phyloP scores from a whole-genome alignment of 371 early-diverging fungal genomes.

The Mucor irregularis region DNA sequence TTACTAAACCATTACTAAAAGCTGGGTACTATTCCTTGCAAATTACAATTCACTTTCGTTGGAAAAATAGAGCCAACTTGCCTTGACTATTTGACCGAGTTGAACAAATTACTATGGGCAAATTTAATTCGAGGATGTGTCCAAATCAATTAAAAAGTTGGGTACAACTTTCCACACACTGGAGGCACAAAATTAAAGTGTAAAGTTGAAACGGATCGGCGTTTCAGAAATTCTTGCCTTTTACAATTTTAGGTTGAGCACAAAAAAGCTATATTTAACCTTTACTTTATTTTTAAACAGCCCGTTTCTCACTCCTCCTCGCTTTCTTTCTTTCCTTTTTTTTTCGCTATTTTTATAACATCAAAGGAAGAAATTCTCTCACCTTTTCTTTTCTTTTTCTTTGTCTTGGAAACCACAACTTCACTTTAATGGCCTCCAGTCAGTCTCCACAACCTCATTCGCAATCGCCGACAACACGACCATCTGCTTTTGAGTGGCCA shows the following conservation, averaged over 20 bases:
- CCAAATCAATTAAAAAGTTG: too few species aligned
- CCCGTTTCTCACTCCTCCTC: too few species aligned
- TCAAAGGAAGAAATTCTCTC: neutral
- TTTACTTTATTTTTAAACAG: neutral
- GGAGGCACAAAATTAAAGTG: too few species aligned
- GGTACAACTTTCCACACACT: too few species aligned
- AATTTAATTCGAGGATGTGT: too few species aligned
- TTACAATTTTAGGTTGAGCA: neutral
- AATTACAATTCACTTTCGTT: too few species aligned
- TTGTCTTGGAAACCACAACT: neutral
- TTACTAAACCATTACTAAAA: too few species aligned
- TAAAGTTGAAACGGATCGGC: neutral
- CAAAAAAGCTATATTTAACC: neutral
- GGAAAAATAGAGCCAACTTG: too few species aligned
- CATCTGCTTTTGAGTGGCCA: slow-evolving; percentile 34
- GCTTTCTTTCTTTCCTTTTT: neutral
- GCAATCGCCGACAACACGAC: slow-evolving; percentile 5
- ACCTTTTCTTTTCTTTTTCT: neutral
- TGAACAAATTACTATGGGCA: too few species aligned
- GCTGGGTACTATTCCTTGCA: too few species aligned
- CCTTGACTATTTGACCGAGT: too few species aligned
- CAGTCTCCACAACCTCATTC: slow-evolving; percentile 11
- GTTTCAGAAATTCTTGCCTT: neutral
- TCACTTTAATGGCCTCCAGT: slow-evolving; percentile 6
- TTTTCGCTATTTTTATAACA: neutral